A percentile compares a stretch with the other conserved stretches of the same genome.
Evolutionary conservation across 73 alveolate species (phyloP).

Genomic region (Paramecium biaurelia): DNA sequence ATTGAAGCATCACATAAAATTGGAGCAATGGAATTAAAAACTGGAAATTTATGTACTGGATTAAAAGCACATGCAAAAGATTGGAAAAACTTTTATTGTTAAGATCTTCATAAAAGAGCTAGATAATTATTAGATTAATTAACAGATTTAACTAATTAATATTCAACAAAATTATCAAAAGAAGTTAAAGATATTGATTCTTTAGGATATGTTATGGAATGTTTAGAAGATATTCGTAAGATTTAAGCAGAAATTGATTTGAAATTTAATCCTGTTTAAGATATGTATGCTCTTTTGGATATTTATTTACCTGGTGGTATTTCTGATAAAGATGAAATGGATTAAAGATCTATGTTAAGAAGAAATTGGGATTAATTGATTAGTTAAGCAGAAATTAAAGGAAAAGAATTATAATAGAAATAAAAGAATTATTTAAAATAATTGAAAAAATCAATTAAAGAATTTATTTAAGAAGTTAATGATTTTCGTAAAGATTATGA

Average conservation of each 20-base stretch:
- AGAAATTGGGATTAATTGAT: conserved; percentile 89
- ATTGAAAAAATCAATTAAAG: conserved; percentile 67
- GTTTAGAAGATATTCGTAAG: conserved; percentile 97
- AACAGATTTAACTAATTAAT: conserved; percentile 62
- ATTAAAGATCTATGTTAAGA: conserved; percentile 86
- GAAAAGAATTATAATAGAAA: conserved; percentile 57
- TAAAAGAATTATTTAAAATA: conserved; percentile 47
- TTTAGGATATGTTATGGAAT: conserved; percentile 96
- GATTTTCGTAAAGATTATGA: conserved; percentile 97
- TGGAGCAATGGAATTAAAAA: conserved; percentile 96
- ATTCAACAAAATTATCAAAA: conserved; percentile 61
- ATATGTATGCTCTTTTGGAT: conserved; percentile 94
- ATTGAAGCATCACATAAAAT: conserved; percentile 86
- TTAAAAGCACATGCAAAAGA: conserved; percentile 67
- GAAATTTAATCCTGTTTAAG: conserved; percentile 96
- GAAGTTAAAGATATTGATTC: conserved; percentile 97
- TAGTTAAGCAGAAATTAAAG: conserved; percentile 71
- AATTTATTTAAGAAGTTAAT: conserved; percentile 87
- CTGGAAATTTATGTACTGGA: conserved; percentile 77
- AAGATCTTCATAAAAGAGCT: conserved; percentile 96
- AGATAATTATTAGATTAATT: conserved; percentile 84
- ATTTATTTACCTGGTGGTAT: conserved; percentile 82
- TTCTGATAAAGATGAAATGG: conserved; percentile 91
- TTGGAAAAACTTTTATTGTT: conserved; percentile 85
- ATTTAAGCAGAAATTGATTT: conserved; percentile 98